phyloP scores from a whole-genome alignment of 495 filamentous ascomycete species.

The Xylaria cubensis region DNA sequence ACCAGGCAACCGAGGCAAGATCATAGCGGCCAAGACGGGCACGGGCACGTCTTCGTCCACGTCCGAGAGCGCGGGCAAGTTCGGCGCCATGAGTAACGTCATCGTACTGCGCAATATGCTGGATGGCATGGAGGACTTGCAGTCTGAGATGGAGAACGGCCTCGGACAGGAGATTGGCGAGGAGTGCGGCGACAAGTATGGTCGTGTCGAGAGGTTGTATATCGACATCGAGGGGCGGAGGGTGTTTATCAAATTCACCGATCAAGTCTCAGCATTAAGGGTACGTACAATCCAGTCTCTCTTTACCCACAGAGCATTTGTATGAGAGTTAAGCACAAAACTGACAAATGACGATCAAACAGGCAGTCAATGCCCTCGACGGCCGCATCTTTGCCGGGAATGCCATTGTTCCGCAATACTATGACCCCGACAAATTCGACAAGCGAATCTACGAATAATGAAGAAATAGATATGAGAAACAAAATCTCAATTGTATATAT shows the following conservation, averaged over 20 bases:
- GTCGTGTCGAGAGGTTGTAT: slow-evolving; percentile 81
- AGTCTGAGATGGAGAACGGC: slow-evolving; percentile 74
- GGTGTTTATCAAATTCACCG: slow-evolving; percentile 93
- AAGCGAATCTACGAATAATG: slow-evolving; percentile 65
- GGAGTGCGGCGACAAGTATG: slow-evolving; percentile 89
- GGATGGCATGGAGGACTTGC: slow-evolving; percentile 69
- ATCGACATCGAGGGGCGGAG: slow-evolving; percentile 63
- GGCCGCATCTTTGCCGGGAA: slow-evolving; percentile 88
- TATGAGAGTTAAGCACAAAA: neutral
- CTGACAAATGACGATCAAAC: slow-evolving; percentile 3
- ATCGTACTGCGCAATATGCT: slow-evolving; percentile 83
- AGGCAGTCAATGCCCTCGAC: slow-evolving; percentile 89
- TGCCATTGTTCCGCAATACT: slow-evolving; percentile 77
- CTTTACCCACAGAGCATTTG: neutral
- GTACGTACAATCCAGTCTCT: slow-evolving; percentile 49
- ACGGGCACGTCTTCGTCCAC: slow-evolving; percentile 29
- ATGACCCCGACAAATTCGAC: slow-evolving; percentile 81
- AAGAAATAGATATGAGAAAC: neutral
- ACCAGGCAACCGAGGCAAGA: slow-evolving; percentile 74
- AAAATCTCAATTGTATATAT: neutral
- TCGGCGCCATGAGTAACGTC: slow-evolving; percentile 79
- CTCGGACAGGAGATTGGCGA: slow-evolving; percentile 94
- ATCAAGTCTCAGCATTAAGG: slow-evolving; percentile 77
- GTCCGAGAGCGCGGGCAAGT: slow-evolving; percentile 52
- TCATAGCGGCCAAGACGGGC: slow-evolving; percentile 64